These are phyloP conservation scores for Neurospora pannonica DNA, from an alignment of 495 filamentous ascomycete genomes.

Conservation along the genomic window DNA sequence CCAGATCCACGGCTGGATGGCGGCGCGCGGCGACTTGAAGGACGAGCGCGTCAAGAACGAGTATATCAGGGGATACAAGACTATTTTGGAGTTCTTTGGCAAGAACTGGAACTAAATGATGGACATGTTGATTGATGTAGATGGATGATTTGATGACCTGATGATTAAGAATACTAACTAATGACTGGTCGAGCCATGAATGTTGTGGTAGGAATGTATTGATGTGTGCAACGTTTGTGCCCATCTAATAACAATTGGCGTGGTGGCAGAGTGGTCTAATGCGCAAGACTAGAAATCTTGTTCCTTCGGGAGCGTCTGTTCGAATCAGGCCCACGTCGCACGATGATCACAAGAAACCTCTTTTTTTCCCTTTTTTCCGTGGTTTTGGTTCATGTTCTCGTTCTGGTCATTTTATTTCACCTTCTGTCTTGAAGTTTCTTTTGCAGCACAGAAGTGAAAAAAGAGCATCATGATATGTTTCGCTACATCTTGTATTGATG, in stretches of 20 bases:
- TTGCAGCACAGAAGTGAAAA: too few species aligned
- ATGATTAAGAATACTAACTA: background rate
- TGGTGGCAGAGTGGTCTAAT: background rate
- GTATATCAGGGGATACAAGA: conserved; percentile 73
- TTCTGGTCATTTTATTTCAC: too few species aligned
- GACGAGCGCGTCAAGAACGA: conserved; percentile 59
- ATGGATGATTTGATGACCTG: background rate
- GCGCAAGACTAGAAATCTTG: background rate
- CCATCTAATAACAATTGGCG: background rate
- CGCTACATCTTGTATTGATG: too few species aligned
- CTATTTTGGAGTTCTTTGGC: conserved; percentile 63
- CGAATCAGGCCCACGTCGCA: background rate
- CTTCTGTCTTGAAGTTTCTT: too few species aligned
- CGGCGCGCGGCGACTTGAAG: conserved; percentile 60
- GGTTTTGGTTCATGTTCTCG: too few species aligned
- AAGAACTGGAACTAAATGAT: conserved; percentile 41
- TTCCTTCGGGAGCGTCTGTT: background rate
- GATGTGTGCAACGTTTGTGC: rapidly evolving
- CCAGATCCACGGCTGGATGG: conserved; percentile 92
- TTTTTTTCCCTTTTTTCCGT: background rate
- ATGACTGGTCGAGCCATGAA: background rate
- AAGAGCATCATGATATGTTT: background rate
- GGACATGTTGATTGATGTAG: background rate
- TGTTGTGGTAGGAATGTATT: background rate
- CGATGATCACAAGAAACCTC: background rate